Percentiles rank a stretch among this genome's conserved stretches.
These are phyloP conservation scores for Chlamydomonas applanata DNA, from an alignment of 139 green algal genomes.

Conservation along the genomic window DNA sequence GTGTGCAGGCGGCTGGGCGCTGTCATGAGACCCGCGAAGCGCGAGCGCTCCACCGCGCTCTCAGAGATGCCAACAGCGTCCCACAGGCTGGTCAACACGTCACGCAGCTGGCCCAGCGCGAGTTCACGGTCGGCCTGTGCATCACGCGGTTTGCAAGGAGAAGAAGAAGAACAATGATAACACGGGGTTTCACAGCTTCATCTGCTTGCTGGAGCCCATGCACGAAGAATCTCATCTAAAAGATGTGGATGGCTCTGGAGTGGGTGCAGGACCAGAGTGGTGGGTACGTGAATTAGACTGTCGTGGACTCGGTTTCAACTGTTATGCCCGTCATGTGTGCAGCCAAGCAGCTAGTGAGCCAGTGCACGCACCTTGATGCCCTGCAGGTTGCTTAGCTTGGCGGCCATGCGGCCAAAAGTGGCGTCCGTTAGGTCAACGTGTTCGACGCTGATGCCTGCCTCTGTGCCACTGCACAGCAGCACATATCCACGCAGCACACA, in stretches of 20 bases:
- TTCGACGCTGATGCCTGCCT: neutral
- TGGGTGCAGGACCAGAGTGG: no score
- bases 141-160: no score
- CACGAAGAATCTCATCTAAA: no score
- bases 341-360: no score
- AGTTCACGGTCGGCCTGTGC: slow-evolving; percentile 39
- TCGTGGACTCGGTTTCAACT: no score
- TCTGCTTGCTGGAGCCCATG: no score
- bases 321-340: no score
- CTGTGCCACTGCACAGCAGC: slow-evolving; percentile 21
- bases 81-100: slow-evolving; percentile 45
- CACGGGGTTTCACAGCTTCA: no score
- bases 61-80: slow-evolving; percentile 25
- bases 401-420: slow-evolving; percentile 26
- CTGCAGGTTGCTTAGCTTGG: slow-evolving; percentile 29
- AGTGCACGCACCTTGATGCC: slow-evolving; percentile 41
- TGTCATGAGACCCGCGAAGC: slow-evolving; percentile 24
- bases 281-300: no score
- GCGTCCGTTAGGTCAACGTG: slow-evolving; percentile 35
- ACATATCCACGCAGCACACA: neutral
- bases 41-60: slow-evolving; percentile 23
- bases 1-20: slow-evolving; percentile 33
- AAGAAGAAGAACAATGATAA: no score
- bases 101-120: slow-evolving; percentile 29
- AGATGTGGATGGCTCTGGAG: no score